Evolutionary conservation across 768 basidiomycete species (phyloP), one percentile per base, ranked within the genome.

Genomic region (Leccinum longicurvipes): DNA sequence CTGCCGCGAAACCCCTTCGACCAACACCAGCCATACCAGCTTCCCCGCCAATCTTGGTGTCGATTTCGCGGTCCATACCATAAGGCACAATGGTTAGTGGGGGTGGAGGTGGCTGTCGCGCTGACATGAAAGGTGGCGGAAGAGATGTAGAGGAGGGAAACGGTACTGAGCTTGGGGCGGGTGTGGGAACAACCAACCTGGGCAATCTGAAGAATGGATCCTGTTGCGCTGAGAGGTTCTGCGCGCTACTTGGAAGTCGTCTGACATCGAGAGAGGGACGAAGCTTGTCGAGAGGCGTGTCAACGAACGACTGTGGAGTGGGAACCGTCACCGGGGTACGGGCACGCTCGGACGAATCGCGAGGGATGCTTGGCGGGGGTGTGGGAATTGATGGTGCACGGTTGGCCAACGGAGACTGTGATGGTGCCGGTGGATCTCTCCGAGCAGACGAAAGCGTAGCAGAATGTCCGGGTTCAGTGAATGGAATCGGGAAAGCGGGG

Each of bases 11-110:
- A 1, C 90, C 93, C 61, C 92, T 76, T 57, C 93, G 76, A 8
- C 93, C 93, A 7, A 95, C 91, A 9, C 93, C 93, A 1, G 93
- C 93, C 93, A 95, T 94, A 1, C 89, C 89, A 9, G 89, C 89
- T 51, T 78, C 83, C 7, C 89, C 89, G 4, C 89, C 89, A 3
- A 66, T 78, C 67, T 86, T 83, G n/a, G 89, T 91, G 64, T 89
- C 82, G 9, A 85, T 76, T 31, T 81, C 78, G 7, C 66, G 69
- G 28, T 65, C 53, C 42, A 36, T 28, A 10, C 27, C 32, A 24
- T 19, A 62, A 21, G 55, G 3, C 11, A 47, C 24, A 8, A 62
- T 57, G 45, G 67, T 55, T 1, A 63, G 45, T 1, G 63, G 57
- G n/a, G 64, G 56, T 3, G 56, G 63, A 5, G 62, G 58, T 9